These are phyloP conservation scores for Entomortierella chlamydospora DNA, from an alignment of 192 early-diverging fungal genomes.

Conservation along the genomic window DNA sequence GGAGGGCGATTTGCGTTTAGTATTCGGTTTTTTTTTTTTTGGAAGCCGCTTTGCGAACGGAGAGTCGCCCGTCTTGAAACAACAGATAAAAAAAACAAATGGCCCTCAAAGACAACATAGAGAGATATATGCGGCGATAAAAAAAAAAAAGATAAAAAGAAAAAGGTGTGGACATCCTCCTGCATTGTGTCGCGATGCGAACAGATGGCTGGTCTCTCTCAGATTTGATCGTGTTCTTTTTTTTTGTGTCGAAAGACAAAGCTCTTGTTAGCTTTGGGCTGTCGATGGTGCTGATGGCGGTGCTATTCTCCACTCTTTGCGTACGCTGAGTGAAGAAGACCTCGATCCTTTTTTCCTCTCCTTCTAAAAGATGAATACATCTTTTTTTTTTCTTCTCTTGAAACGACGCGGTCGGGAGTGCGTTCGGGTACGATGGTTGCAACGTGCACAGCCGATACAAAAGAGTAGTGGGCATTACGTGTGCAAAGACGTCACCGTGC, in stretches of 20 bases:
- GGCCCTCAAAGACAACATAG: neutral
- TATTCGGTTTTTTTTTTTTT: constrained; percentile 17
- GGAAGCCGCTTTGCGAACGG: neutral
- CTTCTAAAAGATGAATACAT: constrained; percentile 7
- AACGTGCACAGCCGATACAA: neutral
- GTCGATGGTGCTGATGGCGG: neutral
- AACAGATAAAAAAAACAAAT: neutral
- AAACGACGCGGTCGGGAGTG: constrained; percentile 13
- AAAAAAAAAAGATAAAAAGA: neutral
- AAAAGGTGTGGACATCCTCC: constrained; percentile 17
- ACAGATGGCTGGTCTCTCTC: neutral
- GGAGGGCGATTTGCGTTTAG: constrained; percentile 25
- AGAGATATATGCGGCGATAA: neutral
- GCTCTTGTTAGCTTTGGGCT: no score
- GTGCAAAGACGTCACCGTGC: constrained; percentile 3
- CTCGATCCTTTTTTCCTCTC: constrained; percentile 3
- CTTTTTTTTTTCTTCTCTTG: constrained; percentile 6
- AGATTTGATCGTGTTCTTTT: neutral
- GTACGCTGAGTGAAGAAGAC: no score
- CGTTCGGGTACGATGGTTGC: neutral
- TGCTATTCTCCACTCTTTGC: neutral
- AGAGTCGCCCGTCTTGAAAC: constrained; percentile 6
- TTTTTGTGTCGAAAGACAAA: neutral
- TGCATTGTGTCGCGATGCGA: neutral
- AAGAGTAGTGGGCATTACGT: neutral